phyloP scores from a whole-genome alignment of 2,329 filamentous ascomycete species.

The Aureobasidium namibiae region DNA sequence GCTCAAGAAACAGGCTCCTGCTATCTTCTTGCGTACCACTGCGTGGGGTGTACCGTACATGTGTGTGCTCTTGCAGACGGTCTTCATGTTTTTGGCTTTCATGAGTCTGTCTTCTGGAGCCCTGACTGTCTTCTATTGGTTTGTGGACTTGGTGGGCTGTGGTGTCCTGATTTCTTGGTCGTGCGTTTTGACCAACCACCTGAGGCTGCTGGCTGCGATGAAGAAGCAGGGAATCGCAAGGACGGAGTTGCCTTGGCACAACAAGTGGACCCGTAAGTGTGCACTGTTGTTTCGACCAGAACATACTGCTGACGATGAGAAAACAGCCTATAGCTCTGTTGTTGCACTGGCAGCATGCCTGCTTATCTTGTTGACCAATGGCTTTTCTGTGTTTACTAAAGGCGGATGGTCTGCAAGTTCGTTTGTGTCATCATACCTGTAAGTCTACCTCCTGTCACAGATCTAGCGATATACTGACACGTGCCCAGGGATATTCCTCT shows the following conservation, averaged over 20 bases:
- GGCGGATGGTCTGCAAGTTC: conserved; percentile 20
- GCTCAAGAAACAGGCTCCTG: conserved; percentile 61
- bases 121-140: conserved; percentile 38
- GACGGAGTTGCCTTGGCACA: conserved; percentile 21
- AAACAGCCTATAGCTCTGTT: neutral
- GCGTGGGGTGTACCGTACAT: conserved; percentile 62
- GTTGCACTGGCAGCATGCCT: conserved; percentile 16
- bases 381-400: conserved; percentile 24
- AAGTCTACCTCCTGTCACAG: neutral
- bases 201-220: conserved; percentile 20
- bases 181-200: conserved; percentile 20
- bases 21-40: conserved; percentile 63
- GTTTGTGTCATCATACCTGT: conserved; percentile 23
- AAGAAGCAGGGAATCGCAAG: conserved; percentile 21
- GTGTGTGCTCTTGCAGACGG: conserved; percentile 53
- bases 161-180: conserved; percentile 25
- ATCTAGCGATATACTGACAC: neutral
- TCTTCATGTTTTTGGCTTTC: conserved; percentile 51
- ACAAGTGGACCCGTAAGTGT: conserved; percentile 30
- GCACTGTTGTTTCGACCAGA: too few relatives aligned
- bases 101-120: conserved; percentile 39
- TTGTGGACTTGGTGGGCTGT: conserved; percentile 37
- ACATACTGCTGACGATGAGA: neutral
- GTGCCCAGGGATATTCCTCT: conserved; percentile 19
- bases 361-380: conserved; percentile 33